Percentiles rank a stretch among this genome's conserved stretches.
phyloP scores from a whole-genome alignment of 106 monocot species.

The Platanthera guangdongensis region DNA sequence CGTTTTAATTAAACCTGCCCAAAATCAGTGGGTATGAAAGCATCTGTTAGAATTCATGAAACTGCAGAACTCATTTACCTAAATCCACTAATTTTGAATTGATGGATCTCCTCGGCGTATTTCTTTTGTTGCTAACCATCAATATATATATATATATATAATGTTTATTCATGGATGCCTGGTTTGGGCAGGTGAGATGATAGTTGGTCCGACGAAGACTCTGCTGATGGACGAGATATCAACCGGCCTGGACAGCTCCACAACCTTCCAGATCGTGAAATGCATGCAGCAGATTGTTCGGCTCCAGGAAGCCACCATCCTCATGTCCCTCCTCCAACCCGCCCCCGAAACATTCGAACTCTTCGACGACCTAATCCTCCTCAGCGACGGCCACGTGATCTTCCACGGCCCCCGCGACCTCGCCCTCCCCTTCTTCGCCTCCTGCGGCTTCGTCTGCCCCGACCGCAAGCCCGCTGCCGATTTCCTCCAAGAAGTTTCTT shows the following conservation, averaged over 20 bases:
- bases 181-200: conserved; percentile 31
- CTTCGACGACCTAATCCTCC: conserved; percentile 80
- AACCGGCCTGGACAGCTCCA: conserved; percentile 62
- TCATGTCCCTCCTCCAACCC: conserved; percentile 84
- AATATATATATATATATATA: too few species aligned
- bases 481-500: conserved; percentile 84
- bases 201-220: conserved; percentile 45
- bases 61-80: too few species aligned
- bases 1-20: too few species aligned
- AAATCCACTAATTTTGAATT: too few species aligned
- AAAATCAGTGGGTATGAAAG: too few species aligned
- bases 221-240: conserved; percentile 72
- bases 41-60: too few species aligned
- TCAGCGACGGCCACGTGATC: conserved; percentile 77
- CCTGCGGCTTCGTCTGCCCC: conserved; percentile 66
- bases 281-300: conserved; percentile 59
- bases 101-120: too few species aligned
- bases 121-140: too few species aligned
- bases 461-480: conserved; percentile 75
- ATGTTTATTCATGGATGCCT: too few species aligned
- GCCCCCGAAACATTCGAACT: conserved; percentile 77
- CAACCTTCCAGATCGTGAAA: conserved; percentile 75
- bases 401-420: conserved; percentile 70
- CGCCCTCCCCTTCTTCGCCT: conserved; percentile 66
- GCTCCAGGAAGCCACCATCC: conserved; percentile 55